Base-by-base conservation (phyloP, 345 rosid genomes). In the Eucalyptus pumila region DNA sequence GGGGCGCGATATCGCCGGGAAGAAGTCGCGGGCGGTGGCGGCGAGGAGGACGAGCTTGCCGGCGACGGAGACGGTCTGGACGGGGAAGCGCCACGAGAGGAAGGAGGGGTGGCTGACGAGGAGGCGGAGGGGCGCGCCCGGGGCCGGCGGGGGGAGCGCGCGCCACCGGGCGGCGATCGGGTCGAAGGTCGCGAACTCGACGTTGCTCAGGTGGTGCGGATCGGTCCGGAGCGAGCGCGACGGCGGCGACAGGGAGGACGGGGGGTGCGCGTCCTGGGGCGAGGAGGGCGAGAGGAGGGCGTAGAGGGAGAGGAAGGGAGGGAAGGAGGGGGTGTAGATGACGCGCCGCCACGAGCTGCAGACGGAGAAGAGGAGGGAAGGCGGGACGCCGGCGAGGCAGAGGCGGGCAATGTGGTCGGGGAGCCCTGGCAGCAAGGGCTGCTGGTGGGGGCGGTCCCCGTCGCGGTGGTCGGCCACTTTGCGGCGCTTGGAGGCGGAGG, bases 271-370 rank as follows among this genome's bases (percentile, higher is more conserved):
- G 49, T 9, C 52, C 50, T 11, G 94, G 90, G 14, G 95, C 89
- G 65, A 93, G 30, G 30, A 40, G 87, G 37, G 62, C 10, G 62
- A 76, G 24, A 86, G 89, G 34, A 95, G 69, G 16, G 94, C 86
- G 87, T 94, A 95, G 4, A 95, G 85, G 86, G 94, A 93, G 24
- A 89, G 93, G 86, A 90, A 93, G 40, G 94, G 94, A 87, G 96
- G 94, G 90, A 91, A 92, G 81, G 92, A 76, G 40, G 95, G 93
- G 16, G 93, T 90, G 89, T 94, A 95, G 86, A 94, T 89, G 26
- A 95, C 89, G 17, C 93, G 92, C 3, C 94, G 92, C 96, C 96
- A 95, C n/a, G 95, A 90, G 72, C 88, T 91, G 89, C 94, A 93
- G 83, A 95, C 93, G 48, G 93, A 88, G 93, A 69, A 92, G 87